Base-by-base conservation (phyloP, 305 asterid genomes). In the Euphrasia arctica region DNA sequence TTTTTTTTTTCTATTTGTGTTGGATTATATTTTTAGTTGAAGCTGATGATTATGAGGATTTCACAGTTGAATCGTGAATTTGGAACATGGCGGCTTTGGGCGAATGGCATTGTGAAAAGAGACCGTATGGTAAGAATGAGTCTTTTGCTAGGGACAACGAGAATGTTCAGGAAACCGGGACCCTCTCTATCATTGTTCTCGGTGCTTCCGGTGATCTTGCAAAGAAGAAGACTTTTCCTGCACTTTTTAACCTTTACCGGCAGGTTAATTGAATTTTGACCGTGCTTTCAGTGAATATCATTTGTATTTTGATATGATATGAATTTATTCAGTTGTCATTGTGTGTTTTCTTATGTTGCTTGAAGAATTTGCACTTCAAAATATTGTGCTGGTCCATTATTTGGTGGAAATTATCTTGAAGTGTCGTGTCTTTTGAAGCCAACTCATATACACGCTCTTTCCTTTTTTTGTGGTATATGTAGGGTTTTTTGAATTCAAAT, bases 151-250 rank as follows among this genome's bases (percentile, higher is more conserved):
- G 76, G 66, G 85, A 74, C 1, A 70, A 71, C 25, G 87, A 77
- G 68, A 81, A 66, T 78, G 80, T 67, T 27, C 72, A 83, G 29
- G 97, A 93, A 76, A 75, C 84, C 61, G 95, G 95, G 9, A 79
- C 85, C 69, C 95, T 93, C 45, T 88, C 99, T 29, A 78, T 93
- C 66, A 74, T 86, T 63, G 97, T 90, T 72, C 96, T 93, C 22
- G 98, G 98, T 59, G 98, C 98, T 65, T 93, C 98, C 3, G 98
- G 98, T 67, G 98, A 93, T 88, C 97, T 93, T 78, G 98, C 98
- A 68, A 93, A 93, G 77, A 93, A 90, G 78, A 93, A 93, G 82
- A 93, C 99, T 36, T 93, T 92, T 74, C 98, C 98, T 43, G 98
- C 98, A 4, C 97, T 90, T 58, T 90, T 84, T 71, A 86, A 93